Evolutionary conservation across 257 asterid genomes (phyloP), one percentile per base, ranked within the genome.

Genomic region (Solanum acaule): DNA sequence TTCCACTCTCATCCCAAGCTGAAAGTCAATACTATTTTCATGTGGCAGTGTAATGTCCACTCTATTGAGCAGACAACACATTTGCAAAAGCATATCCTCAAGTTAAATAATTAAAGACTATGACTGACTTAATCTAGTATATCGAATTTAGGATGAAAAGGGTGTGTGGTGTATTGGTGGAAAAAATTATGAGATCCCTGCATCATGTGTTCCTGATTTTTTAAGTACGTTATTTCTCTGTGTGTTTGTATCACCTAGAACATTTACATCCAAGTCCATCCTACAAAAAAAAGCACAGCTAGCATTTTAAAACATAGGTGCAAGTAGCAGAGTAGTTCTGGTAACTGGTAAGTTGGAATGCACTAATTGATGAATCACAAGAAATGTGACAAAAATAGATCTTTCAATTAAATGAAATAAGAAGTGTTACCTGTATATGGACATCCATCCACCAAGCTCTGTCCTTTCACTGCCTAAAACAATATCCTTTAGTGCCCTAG

Each of bases 371-470:
- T 29, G 68, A 46, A 81, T 37, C 70, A 46, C 70, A 49, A 49
- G 44, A 49, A 46, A 49, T 23, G 37, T 46, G 70, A 82, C 68
- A 82, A 49, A 49, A 82, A 29, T n/a, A 79, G 70, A 82, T 46
- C 70, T 29, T 82, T 46, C 70, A 29, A 16, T 49, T 34, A 29
- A 81, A 46, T 81, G 86, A 81, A 49, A 46, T 49, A 81, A 81
- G 40, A 79, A 72, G 42, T 34, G 52, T 82, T 89, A 95, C 98
- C 96, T 93, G 92, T 95, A 96, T 87, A 96, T 89, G n/a, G 94
- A 92, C 96, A 93, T 91, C 98, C 96, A 97, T 88, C 95, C 92
- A 87, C 96, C 95, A 86, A 96, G 93, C 81, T 92, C 94, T 67
- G 88, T 89, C 86, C 92, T 94, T 81, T 94, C 93, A 5, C 89